These are phyloP conservation scores for Artomyces pyxidatus DNA, from an alignment of 768 basidiomycete species.

Conservation along the genomic window DNA sequence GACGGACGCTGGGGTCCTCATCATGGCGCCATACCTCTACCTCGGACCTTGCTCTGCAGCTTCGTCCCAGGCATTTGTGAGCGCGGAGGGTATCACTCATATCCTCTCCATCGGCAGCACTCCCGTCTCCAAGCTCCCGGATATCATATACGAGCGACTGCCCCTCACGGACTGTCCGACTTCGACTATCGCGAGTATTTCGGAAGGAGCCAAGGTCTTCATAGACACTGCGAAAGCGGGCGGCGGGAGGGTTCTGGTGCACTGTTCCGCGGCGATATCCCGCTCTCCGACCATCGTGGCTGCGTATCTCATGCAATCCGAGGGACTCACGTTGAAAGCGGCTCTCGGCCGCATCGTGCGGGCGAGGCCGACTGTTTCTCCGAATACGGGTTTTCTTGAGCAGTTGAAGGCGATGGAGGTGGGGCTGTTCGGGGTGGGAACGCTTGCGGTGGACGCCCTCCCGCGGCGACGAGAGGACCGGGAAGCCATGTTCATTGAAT, in stretches of 20 bases:
- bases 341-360: constrained; percentile 30
- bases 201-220: constrained; percentile 22
- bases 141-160: constrained; percentile 31
- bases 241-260: constrained; percentile 31
- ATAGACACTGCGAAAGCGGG: constrained; percentile 21
- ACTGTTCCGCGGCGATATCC: constrained; percentile 38
- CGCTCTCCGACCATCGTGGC: constrained; percentile 36
- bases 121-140: constrained; percentile 23
- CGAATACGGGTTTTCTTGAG: constrained; percentile 35
- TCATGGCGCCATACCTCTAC: constrained; percentile 23
- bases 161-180: constrained; percentile 28
- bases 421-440: constrained; percentile 18
- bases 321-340: constrained; percentile 28
- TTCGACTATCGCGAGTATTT: constrained; percentile 22
- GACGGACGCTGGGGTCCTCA: too few species aligned
- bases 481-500: constrained; percentile 25
- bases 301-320: constrained; percentile 33
- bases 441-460: constrained; percentile 29
- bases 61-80: constrained; percentile 27
- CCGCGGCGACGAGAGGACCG: constrained; percentile 27
- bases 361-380: constrained; percentile 29
- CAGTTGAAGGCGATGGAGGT: constrained; percentile 30
- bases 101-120: constrained; percentile 34
- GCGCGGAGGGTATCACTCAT: constrained; percentile 28
- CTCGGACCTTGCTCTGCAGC: constrained; percentile 36